Evolutionary conservation across 441 rosid species (phyloP), one percentile per base, ranked within the genome.

Genomic region (Eruca vesicaria): DNA sequence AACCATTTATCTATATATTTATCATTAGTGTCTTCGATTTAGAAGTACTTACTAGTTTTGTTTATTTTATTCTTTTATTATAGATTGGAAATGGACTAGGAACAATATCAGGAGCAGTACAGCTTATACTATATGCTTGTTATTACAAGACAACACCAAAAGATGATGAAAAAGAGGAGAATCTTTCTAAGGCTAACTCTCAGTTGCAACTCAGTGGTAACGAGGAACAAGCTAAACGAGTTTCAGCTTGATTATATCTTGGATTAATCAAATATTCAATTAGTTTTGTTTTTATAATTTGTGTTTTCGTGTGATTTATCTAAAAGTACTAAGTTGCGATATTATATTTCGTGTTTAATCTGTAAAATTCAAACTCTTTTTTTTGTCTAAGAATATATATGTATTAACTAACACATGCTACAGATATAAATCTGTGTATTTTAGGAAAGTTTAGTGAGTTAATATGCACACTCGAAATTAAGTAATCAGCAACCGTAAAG

Each of bases 61-160:
- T 70, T 26, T 21, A 9, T 41, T 23, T 14, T 33, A 14, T 5
- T 19, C 5, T 9, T 33, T 8, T 5, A 38, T 32, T 16, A 52
- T 55, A 88, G 89, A 50, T 83, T 73, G 88, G 89, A 20, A 88
- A 87, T 75, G 79, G 58, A 0, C 45, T 89, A 66, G 96, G 96
- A 71, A 4, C 87, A 16, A 0, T 90, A 52, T 85, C 88, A 19
- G 96, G 94, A 28, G 7, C 70, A 43, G 10, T 84, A 21, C 96
- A 92, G 74, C 81, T 92, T 32, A 56, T 79, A 18, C 65, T 86
- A 2, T 90, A 86, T 50, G 88, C 84, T 41, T 43, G 36, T 12
- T 90, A 74, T 78, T 85, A 82, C 80, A 82, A 19, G 50, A 69
- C 86, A 2, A 92, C 97, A 10, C 72, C 73, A 65, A 60, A 85